Conservation (phyloP, 2,329 filamentous ascomycete species). For the Beauveria sp. region DNA sequence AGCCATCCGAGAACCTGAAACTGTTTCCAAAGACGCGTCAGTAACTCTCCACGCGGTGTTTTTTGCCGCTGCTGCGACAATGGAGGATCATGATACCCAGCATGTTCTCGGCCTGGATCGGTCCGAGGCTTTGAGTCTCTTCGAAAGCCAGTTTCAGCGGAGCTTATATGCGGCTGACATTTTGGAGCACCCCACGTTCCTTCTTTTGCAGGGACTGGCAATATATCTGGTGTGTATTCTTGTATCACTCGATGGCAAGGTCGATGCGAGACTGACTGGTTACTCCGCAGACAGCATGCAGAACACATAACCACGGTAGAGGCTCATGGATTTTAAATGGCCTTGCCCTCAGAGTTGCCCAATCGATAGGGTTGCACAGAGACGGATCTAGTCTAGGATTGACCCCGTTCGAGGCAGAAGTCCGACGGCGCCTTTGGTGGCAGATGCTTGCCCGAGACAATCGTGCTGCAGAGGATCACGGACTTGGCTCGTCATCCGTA, state of each 20-base stretch:
- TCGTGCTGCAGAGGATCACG: not conserved
- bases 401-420: not conserved
- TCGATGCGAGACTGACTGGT: not conserved
- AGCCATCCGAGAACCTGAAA: not conserved
- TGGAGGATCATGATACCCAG: not conserved
- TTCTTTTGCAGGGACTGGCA: not conserved
- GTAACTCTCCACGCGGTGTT: not conserved
- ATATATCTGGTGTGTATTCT: not conserved
- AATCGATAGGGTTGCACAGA: too few relatives aligned
- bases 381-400: too few relatives aligned
- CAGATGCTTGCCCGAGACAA: not conserved
- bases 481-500: not conserved
- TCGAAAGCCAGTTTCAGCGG: not conserved
- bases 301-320: not conserved
- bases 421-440: not conserved
- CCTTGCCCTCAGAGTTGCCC: not conserved
- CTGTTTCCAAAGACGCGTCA: not conserved
- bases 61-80: not conserved
- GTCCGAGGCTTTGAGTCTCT: not conserved
- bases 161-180: not conserved
- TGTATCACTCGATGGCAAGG: not conserved
- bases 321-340: not conserved
- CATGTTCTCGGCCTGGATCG: not conserved
- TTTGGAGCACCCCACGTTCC: not conserved
- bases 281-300: not conserved